Evolutionary conservation across 495 filamentous ascomycete genomes (phyloP).

Genomic region (Thermothielavioides terrestris): DNA sequence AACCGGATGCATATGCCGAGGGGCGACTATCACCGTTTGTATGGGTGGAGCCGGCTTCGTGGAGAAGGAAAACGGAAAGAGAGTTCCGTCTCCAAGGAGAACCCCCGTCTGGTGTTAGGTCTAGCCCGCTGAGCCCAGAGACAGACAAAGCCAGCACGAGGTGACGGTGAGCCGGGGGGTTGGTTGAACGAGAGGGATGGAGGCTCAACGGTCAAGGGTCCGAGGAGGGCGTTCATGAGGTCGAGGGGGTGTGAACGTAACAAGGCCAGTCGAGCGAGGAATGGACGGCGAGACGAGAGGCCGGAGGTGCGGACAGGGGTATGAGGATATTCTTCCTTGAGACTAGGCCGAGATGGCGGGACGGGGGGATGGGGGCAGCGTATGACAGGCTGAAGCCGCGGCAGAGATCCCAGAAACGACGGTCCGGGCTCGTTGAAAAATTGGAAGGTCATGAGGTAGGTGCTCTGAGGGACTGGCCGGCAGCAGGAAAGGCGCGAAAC

Average conservation of each 20-base stretch:
- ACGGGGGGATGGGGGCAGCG: constrained; percentile 20
- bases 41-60: constrained; percentile 22
- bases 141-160: constrained; percentile 15
- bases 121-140: constrained; percentile 20
- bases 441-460: constrained; percentile 22
- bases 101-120: constrained; percentile 9
- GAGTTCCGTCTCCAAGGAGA: constrained; percentile 16
- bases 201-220: constrained; percentile 22
- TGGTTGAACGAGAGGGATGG: constrained; percentile 16
- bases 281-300: constrained; percentile 17
- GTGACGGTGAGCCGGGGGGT: constrained; percentile 14
- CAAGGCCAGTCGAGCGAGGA: constrained; percentile 9
- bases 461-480: constrained; percentile 6
- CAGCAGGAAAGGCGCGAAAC: constrained; percentile 6
- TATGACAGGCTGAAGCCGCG: constrained; percentile 21
- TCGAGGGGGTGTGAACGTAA: constrained; percentile 23
- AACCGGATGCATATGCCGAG: constrained; percentile 31
- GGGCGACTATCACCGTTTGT: constrained; percentile 26
- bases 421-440: constrained; percentile 3
- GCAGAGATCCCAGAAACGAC: constrained; percentile 13
- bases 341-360: constrained; percentile 17
- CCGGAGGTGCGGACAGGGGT: constrained; percentile 12
- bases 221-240: background rate
- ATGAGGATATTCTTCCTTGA: constrained; percentile 13
- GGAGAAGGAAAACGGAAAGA: constrained; percentile 16